Evolutionary conservation across 371 early-diverging fungal species (phyloP).

Genomic region (Haplosporangium sp.): DNA sequence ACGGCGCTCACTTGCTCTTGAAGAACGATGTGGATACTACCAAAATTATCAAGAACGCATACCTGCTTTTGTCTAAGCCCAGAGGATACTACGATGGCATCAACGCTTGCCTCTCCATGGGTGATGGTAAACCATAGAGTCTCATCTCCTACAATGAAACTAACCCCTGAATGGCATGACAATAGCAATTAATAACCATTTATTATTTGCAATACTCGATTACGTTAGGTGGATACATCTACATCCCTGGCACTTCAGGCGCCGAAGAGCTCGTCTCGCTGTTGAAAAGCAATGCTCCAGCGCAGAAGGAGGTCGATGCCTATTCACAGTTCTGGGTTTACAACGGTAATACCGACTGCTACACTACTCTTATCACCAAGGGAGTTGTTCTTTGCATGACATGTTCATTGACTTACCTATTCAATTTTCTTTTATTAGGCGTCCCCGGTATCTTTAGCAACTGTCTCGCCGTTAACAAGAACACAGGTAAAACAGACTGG

Average conservation of each 20-base stretch:
- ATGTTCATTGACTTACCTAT: background rate
- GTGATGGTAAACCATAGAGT: constrained; percentile 48
- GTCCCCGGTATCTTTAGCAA: constrained; percentile 35
- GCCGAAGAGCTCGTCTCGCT: constrained; percentile 19
- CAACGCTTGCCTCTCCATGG: constrained; percentile 32
- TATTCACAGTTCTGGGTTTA: constrained; percentile 43
- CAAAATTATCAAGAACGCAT: constrained; percentile 34
- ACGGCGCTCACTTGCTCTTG: constrained; percentile 41
- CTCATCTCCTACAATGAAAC: too few relatives aligned
- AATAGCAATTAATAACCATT: background rate
- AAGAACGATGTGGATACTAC: constrained; percentile 35
- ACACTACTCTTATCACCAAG: too few relatives aligned
- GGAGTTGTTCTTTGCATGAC: background rate
- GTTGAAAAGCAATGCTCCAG: constrained; percentile 30
- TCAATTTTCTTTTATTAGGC: constrained; percentile 24
- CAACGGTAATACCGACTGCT: too few relatives aligned
- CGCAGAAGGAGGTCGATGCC: constrained; percentile 29
- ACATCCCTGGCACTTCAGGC: constrained; percentile 35
- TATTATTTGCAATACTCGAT: background rate
- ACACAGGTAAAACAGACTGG: constrained; percentile 41
- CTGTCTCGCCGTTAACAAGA: constrained; percentile 48
- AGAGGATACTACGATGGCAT: constrained; percentile 36
- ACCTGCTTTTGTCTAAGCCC: constrained; percentile 33
- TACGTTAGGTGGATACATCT: constrained; percentile 43
- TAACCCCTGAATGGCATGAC: background rate